Percentiles rank a stretch among this genome's conserved stretches.
phyloP scores from a whole-genome alignment of 2,329 filamentous ascomycete species.

The Xylaria hypoxylon region DNA sequence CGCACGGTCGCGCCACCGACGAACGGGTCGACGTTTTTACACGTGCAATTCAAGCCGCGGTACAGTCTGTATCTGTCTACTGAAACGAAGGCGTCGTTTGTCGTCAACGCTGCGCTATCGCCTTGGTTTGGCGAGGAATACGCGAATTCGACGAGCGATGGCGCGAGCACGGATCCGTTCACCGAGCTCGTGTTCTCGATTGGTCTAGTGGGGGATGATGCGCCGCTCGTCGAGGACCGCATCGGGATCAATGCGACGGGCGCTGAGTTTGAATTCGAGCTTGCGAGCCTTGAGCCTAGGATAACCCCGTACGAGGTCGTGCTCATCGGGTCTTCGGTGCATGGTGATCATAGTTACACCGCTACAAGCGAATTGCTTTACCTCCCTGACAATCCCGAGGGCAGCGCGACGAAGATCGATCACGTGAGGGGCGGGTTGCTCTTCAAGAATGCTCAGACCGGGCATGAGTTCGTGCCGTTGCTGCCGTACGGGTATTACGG shows the following conservation, averaged over 20 bases:
- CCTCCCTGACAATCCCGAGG: constrained; percentile 57
- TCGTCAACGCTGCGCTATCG: constrained; percentile 58
- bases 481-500: constrained; percentile 61
- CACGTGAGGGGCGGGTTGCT: constrained; percentile 58
- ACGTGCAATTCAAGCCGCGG: constrained; percentile 59
- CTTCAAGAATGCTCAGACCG: constrained; percentile 54
- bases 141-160: constrained; percentile 44
- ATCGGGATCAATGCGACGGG: constrained; percentile 53
- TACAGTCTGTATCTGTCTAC: constrained; percentile 60
- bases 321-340: constrained; percentile 51
- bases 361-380: constrained; percentile 55
- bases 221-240: constrained; percentile 50
- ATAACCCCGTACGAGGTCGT: constrained; percentile 55
- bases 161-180: constrained; percentile 41
- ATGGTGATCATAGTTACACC: constrained; percentile 52
- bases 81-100: constrained; percentile 56
- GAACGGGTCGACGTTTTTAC: constrained; percentile 52
- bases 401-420: constrained; percentile 61
- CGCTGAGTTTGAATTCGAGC: constrained; percentile 54
- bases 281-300: constrained; percentile 53
- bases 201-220: constrained; percentile 48
- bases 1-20: constrained; percentile 54
- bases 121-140: constrained; percentile 56
- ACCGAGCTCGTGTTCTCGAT: constrained; percentile 54
- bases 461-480: constrained; percentile 54